Conservation (phyloP, 2,329 filamentous ascomycete genomes). For the Neonectria hederae region DNA sequence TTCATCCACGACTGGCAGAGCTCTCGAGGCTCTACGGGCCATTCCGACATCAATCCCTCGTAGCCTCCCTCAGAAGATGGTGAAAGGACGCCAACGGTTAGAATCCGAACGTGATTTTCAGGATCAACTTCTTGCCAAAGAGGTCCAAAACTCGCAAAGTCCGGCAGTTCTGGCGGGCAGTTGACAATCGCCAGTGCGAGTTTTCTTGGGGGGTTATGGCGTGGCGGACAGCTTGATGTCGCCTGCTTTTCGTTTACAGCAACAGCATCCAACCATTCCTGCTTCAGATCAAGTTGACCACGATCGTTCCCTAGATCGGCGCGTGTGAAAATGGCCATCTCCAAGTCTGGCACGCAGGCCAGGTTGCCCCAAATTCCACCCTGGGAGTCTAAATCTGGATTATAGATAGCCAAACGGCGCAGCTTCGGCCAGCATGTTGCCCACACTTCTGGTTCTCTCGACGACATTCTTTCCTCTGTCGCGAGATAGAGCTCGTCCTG, state of each 20-base stretch:
- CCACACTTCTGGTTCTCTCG: conserved; percentile 26
- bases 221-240: too few relatives aligned
- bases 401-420: conserved; percentile 30
- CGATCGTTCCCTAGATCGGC: not conserved
- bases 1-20: conserved; percentile 21
- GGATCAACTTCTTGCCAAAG: conserved; percentile 20
- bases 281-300: conserved; percentile 8
- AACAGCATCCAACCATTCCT: conserved; percentile 14
- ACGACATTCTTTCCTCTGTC: not conserved
- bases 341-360: conserved; percentile 4
- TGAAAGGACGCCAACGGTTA: not conserved
- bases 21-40: not conserved
- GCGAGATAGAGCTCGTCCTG: conserved; percentile 32
- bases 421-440: conserved; percentile 34
- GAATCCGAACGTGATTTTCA: not conserved
- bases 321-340: conserved; percentile 16
- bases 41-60: not conserved
- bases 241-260: not conserved
- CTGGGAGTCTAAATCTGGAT: not conserved
- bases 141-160: not conserved
- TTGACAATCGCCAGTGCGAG: conserved; percentile 20
- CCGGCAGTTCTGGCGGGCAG: not conserved
- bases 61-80: not conserved
- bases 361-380: conserved; percentile 6
- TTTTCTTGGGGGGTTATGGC: not conserved